A percentile compares a stretch with the other conserved stretches of the same genome.
Conservation (phyloP, 805 yeast species). For the Teunomyces stri region DNA sequence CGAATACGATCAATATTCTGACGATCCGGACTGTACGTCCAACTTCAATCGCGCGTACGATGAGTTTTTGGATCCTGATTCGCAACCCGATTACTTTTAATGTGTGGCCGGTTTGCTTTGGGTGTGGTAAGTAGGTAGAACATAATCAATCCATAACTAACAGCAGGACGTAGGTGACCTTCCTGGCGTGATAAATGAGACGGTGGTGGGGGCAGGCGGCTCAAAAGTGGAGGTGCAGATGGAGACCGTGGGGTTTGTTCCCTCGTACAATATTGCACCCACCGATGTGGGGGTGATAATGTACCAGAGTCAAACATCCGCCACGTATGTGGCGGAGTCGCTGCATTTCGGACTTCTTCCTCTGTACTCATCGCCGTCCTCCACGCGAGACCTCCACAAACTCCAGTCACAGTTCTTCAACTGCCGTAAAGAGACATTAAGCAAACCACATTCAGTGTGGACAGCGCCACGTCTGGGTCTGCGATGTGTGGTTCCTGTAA, state of each 20-base stretch:
- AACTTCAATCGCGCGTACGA: conserved; percentile 37
- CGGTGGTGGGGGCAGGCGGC: conserved; percentile 10
- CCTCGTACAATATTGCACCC: conserved; percentile 63
- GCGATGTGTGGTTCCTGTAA: conserved; percentile 74
- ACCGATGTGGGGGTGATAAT: conserved; percentile 48
- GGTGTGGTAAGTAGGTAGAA: conserved; percentile 33
- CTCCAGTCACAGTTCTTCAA: conserved; percentile 59
- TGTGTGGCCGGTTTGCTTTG: conserved; percentile 66
- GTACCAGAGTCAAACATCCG: conserved; percentile 13
- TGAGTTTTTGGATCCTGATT: conserved; percentile 25
- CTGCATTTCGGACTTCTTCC: conserved; percentile 88
- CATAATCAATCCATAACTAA: neutral
- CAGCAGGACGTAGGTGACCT: conserved; percentile 23
- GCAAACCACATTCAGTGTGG: conserved; percentile 56
- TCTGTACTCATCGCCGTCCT: conserved; percentile 49
- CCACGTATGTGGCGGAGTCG: conserved; percentile 33
- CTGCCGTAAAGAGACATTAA: conserved; percentile 66
- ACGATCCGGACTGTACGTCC: conserved; percentile 31
- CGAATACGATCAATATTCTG: conserved; percentile 26
- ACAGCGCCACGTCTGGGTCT: conserved; percentile 40
- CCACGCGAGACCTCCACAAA: conserved; percentile 28
- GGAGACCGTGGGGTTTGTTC: conserved; percentile 16
- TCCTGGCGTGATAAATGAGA: conserved; percentile 26
- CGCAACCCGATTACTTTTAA: conserved; percentile 29
- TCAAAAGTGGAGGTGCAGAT: neutral